These are phyloP conservation scores for Leccinum subgranulosum DNA, from an alignment of 768 basidiomycete species.

Conservation along the genomic window DNA sequence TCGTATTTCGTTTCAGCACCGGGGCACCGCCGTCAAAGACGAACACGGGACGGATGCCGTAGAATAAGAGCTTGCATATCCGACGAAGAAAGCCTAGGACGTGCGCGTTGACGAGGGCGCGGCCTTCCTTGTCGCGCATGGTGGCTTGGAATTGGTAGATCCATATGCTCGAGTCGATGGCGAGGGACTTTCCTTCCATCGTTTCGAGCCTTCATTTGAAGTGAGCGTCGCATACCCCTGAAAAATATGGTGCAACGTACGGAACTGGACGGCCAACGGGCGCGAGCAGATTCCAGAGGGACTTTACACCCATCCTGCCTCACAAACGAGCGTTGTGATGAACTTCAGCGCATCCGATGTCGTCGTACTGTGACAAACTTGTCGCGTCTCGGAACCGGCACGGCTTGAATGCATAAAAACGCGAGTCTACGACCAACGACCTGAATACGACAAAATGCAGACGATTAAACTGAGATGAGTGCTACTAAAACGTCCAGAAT, in stretches of 20 bases:
- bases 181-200: constrained; percentile 90
- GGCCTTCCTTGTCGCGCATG: constrained; percentile 97
- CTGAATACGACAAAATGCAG: constrained; percentile 10
- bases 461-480: constrained; percentile 18
- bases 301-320: constrained; percentile 87
- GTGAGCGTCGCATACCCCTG: constrained; percentile 3
- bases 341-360: not conserved
- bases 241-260: constrained; percentile 42
- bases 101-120: constrained; percentile 87
- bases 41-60: constrained; percentile 97
- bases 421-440: constrained; percentile 3
- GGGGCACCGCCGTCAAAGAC: constrained; percentile 99
- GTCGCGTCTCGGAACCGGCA: constrained; percentile 1
- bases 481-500: constrained; percentile 9
- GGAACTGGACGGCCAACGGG: constrained; percentile 95
- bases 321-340: not conserved
- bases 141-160: constrained; percentile 99
- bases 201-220: constrained; percentile 71
- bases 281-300: constrained; percentile 86
- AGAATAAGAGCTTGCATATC: constrained; percentile 92
- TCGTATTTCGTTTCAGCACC: constrained; percentile 79
- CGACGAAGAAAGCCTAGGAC: constrained; percentile 87
- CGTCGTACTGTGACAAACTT: not conserved
- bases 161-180: constrained; percentile 99
- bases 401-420: constrained; percentile 1